Evolutionary conservation across 805 yeast genomes (phyloP), one percentile per base, ranked within the genome.

Genomic region (Ogataea ramenticola): DNA sequence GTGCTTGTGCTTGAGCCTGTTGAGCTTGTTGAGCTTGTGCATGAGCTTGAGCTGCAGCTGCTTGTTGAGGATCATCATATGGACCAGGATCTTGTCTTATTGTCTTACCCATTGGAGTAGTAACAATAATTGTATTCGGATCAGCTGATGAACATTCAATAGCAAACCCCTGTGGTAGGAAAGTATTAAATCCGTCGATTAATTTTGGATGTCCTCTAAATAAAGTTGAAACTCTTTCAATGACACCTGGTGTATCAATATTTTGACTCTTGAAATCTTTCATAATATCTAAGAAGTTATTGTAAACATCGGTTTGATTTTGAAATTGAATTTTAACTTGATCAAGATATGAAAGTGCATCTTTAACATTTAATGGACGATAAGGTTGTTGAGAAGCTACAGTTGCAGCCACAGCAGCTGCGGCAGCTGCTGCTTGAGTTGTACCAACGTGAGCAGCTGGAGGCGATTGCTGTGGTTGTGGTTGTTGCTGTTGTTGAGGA

Each of bases 221-320:
- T 44, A 93, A 68, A 1, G 85, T 76, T 0, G 96, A 87, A 1
- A 93, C 99, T 46, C 99, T 74, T 62, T 91, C 96, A 60, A 93
- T 93, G 26, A 93, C 99, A 31, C 98, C 99, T 0, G 98, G 99
- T 0, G 99, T 93, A 62, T 93, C 98, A 55, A 93, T 90, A 48
- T 80, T 79, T 68, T 91, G 97, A 43, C 95, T 83, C 70, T 95
- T 95, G 70, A 93, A 95, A 61, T 95, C 99, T 69, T 95, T 95
- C 99, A 93, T 93, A 51, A 93, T 91, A 61, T 93, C 99, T 58
- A 93, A 73, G 58, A 95, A 93, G 63, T 86, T 89, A 64, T 93
- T 93, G 71, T 93, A 93, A 36, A 93, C 96, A 56, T 90, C 97
- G 0, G 98, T 95, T 66, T 91, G 95, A 51, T 81, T 77, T 62